Percentiles rank a stretch among this genome's conserved stretches.
These are phyloP conservation scores for Lithohypha guttulata DNA, from an alignment of 2,329 filamentous ascomycete genomes.

Conservation along the genomic window DNA sequence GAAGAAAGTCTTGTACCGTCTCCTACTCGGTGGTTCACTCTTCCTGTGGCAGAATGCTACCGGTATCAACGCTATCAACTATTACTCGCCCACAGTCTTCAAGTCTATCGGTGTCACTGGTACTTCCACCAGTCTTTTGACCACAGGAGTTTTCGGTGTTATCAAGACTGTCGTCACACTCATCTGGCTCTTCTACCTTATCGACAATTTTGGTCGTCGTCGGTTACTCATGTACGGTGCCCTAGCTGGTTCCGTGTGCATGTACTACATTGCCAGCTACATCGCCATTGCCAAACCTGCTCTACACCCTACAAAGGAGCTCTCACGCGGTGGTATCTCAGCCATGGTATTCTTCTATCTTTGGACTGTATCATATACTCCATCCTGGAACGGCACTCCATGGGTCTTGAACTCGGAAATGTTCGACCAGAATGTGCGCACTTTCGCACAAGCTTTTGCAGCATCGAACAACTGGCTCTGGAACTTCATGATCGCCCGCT, in stretches of 20 bases:
- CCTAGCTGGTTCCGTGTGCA: constrained; percentile 49
- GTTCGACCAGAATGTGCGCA: constrained; percentile 59
- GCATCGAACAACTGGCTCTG: constrained; percentile 63
- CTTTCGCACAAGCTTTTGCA: constrained; percentile 61
- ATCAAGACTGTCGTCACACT: constrained; percentile 62
- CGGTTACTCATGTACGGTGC: constrained; percentile 57
- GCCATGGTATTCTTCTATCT: constrained; percentile 61
- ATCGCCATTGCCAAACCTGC: constrained; percentile 41
- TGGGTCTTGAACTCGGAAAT: constrained; percentile 58
- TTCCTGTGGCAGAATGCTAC: constrained; percentile 71
- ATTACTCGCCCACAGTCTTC: constrained; percentile 62
- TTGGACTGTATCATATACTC: constrained; percentile 63
- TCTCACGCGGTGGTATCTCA: constrained; percentile 43
- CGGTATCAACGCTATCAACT: constrained; percentile 57
- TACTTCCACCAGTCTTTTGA: constrained; percentile 50
- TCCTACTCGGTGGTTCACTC: constrained; percentile 61
- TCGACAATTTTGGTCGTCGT: constrained; percentile 53
- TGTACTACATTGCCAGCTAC: constrained; percentile 55
- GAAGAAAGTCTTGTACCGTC: constrained; percentile 54
- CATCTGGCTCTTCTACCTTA: constrained; percentile 58
- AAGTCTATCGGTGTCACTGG: constrained; percentile 51
- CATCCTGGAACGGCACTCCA: constrained; percentile 60
- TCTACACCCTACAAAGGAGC: constrained; percentile 25
- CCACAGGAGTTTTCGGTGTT: constrained; percentile 66
- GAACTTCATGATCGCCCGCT: constrained; percentile 59